Conservation (phyloP, 495 filamentous ascomycete genomes). For the Talaromyces thailandensis region DNA sequence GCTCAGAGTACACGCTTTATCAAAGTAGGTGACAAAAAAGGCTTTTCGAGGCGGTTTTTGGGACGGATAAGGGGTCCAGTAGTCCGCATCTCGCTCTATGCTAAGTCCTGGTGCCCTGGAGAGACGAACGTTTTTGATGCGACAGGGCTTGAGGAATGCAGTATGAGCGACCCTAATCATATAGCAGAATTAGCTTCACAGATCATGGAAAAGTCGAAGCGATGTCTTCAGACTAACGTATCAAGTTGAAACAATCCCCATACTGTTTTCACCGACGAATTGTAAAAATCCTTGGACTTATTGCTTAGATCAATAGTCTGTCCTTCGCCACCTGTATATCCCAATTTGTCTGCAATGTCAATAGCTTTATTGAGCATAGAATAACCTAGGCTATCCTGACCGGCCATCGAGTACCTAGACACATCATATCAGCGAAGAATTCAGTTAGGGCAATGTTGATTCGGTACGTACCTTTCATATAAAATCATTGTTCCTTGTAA, state of each 20-base stretch:
- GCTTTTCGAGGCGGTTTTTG: slow-evolving; percentile 23
- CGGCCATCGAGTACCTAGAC: slow-evolving; percentile 31
- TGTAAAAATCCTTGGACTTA: not conserved
- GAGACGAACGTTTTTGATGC: slow-evolving; percentile 28
- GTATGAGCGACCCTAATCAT: slow-evolving; percentile 29
- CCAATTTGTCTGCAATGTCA: slow-evolving; percentile 26
- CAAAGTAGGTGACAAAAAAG: slow-evolving; percentile 28
- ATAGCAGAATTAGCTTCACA: not conserved
- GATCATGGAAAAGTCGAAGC: not conserved
- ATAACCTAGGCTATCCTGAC: slow-evolving; percentile 33
- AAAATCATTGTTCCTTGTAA: slow-evolving; percentile 34
- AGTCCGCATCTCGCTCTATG: slow-evolving; percentile 10
- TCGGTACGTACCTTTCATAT: slow-evolving; percentile 25
- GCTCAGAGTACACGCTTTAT: slow-evolving; percentile 29
- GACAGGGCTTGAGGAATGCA: slow-evolving; percentile 28
- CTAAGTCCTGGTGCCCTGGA: slow-evolving; percentile 12
- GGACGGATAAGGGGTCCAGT: slow-evolving; percentile 33
- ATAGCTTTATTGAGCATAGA: slow-evolving; percentile 34
- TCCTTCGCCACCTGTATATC: slow-evolving; percentile 22
- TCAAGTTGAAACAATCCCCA: slow-evolving; percentile 40
- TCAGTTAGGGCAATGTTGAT: not conserved
- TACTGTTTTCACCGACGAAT: slow-evolving; percentile 25
- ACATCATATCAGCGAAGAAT: not conserved
- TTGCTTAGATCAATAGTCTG: slow-evolving; percentile 22
- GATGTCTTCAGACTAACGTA: slow-evolving; percentile 20